Evolutionary conservation across 306 rosid genomes (phyloP).

Genomic region (Pyrus betulifolia): DNA sequence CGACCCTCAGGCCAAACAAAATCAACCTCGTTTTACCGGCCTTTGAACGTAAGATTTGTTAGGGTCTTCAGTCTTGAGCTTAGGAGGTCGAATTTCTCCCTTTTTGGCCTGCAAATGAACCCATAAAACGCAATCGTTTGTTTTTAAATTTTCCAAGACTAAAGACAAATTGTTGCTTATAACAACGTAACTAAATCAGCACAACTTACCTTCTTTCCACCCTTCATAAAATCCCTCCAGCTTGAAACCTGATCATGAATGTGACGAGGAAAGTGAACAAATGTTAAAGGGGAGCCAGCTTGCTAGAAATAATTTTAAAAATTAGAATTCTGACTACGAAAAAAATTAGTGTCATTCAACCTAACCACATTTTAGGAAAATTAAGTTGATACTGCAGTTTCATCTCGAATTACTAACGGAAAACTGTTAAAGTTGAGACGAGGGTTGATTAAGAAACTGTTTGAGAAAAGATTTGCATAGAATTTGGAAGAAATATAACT

Average conservation of each 20-base stretch:
- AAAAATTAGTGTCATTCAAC: neutral
- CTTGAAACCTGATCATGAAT: slow-evolving; percentile 77
- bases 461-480: neutral
- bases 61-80: slow-evolving; percentile 97
- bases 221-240: slow-evolving; percentile 98
- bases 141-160: neutral
- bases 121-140: neutral
- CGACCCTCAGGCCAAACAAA: neutral
- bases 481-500: neutral
- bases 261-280: neutral
- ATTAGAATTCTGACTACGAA: neutral
- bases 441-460: neutral
- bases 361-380: neutral
- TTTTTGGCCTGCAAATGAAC: slow-evolving; percentile 62
- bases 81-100: slow-evolving; percentile 92
- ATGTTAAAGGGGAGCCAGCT: neutral
- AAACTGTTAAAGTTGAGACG: neutral
- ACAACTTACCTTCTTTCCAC: slow-evolving; percentile 89
- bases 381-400: neutral
- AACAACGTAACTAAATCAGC: neutral
- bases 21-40: slow-evolving; percentile 89
- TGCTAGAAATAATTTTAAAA: neutral
- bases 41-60: slow-evolving; percentile 94
- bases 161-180: neutral
- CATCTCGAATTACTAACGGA: no score